These are phyloP conservation scores for Cyberlindnera amylophila DNA, from an alignment of 805 yeast species.

Conservation along the genomic window DNA sequence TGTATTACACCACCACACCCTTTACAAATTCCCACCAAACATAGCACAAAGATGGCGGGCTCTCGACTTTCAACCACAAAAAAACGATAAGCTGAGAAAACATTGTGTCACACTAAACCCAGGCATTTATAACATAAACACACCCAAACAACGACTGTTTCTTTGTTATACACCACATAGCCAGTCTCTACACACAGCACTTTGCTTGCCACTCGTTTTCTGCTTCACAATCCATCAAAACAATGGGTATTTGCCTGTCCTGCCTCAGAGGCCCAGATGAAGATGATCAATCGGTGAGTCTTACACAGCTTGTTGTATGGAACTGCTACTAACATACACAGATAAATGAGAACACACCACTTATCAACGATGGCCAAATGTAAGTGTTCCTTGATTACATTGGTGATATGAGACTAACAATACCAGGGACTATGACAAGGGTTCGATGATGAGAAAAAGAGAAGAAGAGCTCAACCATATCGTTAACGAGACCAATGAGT, in stretches of 20 bases:
- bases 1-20: too few relatives aligned
- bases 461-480: conserved; percentile 44
- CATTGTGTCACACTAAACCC: too few relatives aligned
- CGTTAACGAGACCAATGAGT: conserved; percentile 38
- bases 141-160: too few relatives aligned
- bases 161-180: too few relatives aligned
- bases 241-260: conserved; percentile 48
- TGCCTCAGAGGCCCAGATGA: conserved; percentile 36
- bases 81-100: too few relatives aligned
- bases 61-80: too few relatives aligned
- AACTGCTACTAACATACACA: too few relatives aligned
- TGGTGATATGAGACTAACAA: conserved; percentile 5
- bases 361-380: conserved; percentile 20
- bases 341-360: conserved; percentile 36
- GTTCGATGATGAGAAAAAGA: conserved; percentile 28
- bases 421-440: conserved; percentile 22
- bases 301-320: too few relatives aligned
- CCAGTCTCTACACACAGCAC: not conserved
- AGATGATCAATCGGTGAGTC: conserved; percentile 32
- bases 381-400: conserved; percentile 1
- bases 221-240: not conserved
- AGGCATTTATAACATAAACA: too few relatives aligned
- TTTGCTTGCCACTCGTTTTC: not conserved
- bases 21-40: too few relatives aligned
- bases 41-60: too few relatives aligned